phyloP scores from a whole-genome alignment of 768 basidiomycete species.

The Kwoniella dendrophila region DNA sequence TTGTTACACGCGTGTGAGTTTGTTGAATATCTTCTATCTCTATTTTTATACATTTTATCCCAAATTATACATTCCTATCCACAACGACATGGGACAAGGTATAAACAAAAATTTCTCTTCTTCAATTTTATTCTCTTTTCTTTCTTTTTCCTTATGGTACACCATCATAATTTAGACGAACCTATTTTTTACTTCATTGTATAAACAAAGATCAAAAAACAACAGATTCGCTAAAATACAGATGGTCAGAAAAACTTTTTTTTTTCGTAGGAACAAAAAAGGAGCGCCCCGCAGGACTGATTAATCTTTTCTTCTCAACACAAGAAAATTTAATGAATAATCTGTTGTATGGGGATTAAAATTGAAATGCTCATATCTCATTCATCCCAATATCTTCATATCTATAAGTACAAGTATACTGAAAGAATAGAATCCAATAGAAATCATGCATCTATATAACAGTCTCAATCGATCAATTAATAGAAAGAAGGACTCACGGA shows the following conservation, averaged over 20 bases:
- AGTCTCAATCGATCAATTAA: no score
- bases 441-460: no score
- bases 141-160: slow-evolving; percentile 21
- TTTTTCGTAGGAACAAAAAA: slow-evolving; percentile 2
- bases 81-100: neutral
- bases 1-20: neutral
- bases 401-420: neutral
- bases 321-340: slow-evolving; percentile 4
- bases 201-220: neutral
- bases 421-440: no score
- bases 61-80: neutral
- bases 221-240: slow-evolving; percentile 22
- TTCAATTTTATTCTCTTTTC: slow-evolving; percentile 12
- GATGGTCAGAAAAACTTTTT: slow-evolving; percentile 23
- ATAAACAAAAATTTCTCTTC: neutral
- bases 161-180: slow-evolving; percentile 26
- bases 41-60: slow-evolving; percentile 24
- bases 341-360: slow-evolving; percentile 39
- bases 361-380: slow-evolving; percentile 28
- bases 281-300: slow-evolving; percentile 41
- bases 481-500: no score
- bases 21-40: slow-evolving; percentile 3
- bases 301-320: slow-evolving; percentile 1
- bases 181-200: slow-evolving; percentile 9
- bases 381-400: neutral